Percentiles rank a stretch among this genome's conserved stretches.
phyloP scores from a whole-genome alignment of 768 basidiomycete species.

The Boletus barrowsii region DNA sequence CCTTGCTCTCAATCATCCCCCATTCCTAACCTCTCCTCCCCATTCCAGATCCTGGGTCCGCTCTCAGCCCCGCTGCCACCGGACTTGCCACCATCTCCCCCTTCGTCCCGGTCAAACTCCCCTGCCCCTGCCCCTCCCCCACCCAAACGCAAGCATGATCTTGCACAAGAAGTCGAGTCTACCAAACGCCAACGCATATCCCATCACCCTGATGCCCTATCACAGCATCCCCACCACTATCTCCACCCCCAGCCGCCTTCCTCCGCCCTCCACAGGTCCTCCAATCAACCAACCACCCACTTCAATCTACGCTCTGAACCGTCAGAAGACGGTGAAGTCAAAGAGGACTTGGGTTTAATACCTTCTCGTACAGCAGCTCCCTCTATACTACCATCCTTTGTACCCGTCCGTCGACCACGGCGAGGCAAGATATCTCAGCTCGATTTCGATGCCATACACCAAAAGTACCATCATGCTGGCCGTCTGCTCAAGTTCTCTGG shows the following conservation, averaged over 20 bases:
- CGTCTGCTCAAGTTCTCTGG: conserved; percentile 82
- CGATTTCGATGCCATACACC: conserved; percentile 60
- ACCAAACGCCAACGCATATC: conserved; percentile 32
- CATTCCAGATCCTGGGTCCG: conserved; percentile 39
- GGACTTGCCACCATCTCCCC: conserved; percentile 45
- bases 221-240: conserved; percentile 30
- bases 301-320: conserved; percentile 38
- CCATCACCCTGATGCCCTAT: conserved; percentile 23
- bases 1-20: background rate
- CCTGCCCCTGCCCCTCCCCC: conserved; percentile 37
- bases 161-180: conserved; percentile 23
- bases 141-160: conserved; percentile 39
- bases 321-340: conserved; percentile 46
- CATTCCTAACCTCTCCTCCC: conserved; percentile 16
- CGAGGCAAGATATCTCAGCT: conserved; percentile 48
- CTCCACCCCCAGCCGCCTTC: conserved; percentile 25
- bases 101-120: conserved; percentile 42
- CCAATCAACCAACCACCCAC: conserved; percentile 20
- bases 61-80: conserved; percentile 41
- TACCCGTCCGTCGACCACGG: conserved; percentile 66
- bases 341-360: conserved; percentile 34
- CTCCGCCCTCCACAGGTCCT: conserved; percentile 17
- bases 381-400: conserved; percentile 34
- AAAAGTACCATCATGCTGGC: conserved; percentile 67
- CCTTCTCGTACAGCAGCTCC: conserved; percentile 24